Conservation (phyloP, 2,329 filamentous ascomycete species). For the Aurifilum marmelostoma region DNA sequence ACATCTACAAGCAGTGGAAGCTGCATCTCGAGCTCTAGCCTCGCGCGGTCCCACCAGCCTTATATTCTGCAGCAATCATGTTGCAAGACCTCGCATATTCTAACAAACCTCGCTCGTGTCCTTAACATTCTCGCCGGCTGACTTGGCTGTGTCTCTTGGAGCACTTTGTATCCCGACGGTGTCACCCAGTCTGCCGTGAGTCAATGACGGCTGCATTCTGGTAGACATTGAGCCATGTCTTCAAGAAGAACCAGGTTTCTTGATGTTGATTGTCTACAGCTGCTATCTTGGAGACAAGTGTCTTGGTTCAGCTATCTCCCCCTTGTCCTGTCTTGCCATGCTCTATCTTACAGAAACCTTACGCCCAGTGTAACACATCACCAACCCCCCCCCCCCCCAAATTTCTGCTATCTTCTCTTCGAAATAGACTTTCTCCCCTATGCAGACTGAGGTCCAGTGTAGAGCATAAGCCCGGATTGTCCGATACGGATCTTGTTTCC, state of each 20-base stretch:
- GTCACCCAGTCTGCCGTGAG: neutral
- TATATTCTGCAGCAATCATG: neutral
- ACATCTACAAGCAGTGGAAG: no score
- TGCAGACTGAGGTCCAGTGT: neutral
- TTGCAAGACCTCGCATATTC: neutral
- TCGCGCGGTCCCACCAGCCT: neutral
- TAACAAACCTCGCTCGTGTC: neutral
- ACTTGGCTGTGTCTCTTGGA: neutral
- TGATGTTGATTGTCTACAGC: neutral
- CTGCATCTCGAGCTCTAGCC: neutral
- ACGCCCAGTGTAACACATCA: no score
- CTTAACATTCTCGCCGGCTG: neutral
- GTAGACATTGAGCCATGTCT: neutral
- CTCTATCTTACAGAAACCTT: no score
- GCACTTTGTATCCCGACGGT: neutral
- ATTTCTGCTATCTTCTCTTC: no score
- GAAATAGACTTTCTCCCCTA: no score
- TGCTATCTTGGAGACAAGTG: neutral
- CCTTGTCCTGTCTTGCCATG: neutral
- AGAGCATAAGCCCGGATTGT: neutral
- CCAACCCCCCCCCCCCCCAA: no score
- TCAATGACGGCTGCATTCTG: neutral
- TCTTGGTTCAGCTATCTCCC: neutral
- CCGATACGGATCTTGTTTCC: constrained; percentile 34
- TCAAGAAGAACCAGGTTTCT: neutral